These are phyloP conservation scores for Chloropicon primus DNA, from an alignment of 139 green algal species.

Conservation along the genomic window DNA sequence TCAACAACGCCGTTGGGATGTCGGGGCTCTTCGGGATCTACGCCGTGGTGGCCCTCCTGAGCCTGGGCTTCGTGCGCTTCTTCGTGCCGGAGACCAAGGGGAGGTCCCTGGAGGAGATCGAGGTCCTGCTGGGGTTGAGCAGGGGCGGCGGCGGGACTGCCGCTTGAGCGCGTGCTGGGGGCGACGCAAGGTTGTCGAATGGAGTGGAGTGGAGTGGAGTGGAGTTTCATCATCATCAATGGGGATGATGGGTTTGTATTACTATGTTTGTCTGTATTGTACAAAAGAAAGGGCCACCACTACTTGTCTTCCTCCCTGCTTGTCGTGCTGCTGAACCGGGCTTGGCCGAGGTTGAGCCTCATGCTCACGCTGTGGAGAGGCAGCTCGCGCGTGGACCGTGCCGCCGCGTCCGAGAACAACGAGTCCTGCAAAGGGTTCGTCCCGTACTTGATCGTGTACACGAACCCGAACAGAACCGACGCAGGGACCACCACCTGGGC, in stretches of 20 bases:
- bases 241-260: too few species aligned
- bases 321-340: background rate
- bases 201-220: too few species aligned
- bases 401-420: background rate
- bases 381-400: background rate
- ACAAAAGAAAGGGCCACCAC: background rate
- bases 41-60: conserved; percentile 41
- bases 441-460: background rate
- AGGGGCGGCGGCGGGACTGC: background rate
- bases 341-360: background rate
- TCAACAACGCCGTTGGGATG: conserved; percentile 50
- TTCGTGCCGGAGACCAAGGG: conserved; percentile 85
- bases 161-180: too few species aligned
- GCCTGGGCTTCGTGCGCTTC: conserved; percentile 49
- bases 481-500: background rate
- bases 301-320: background rate
- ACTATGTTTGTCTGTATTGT: background rate
- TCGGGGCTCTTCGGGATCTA: conserved; percentile 62
- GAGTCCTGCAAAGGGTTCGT: background rate
- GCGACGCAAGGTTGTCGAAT: too few species aligned
- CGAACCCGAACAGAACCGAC: background rate
- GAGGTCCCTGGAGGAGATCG: conserved; percentile 84
- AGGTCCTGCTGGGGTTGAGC: conserved; percentile 21
- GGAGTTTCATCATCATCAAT: too few species aligned
- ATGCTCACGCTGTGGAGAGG: background rate